phyloP scores from a whole-genome alignment of 2,329 filamentous ascomycete genomes.

The Thielaviopsis euricoi region DNA sequence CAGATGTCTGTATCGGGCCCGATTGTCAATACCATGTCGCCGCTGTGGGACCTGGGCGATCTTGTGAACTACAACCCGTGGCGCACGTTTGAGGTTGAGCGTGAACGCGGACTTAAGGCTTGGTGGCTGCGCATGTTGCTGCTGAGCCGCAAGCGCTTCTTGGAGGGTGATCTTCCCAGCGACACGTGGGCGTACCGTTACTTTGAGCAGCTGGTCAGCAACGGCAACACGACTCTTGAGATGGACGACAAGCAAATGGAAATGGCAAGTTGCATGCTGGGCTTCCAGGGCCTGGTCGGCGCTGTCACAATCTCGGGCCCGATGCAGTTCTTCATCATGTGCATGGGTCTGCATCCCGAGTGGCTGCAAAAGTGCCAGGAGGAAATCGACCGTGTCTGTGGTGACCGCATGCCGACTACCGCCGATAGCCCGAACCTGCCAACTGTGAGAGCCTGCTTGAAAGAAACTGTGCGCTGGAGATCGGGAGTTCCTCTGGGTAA shows the following conservation, averaged over 20 bases:
- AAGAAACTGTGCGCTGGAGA: slow-evolving; percentile 42
- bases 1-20: slow-evolving; percentile 36
- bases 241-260: slow-evolving; percentile 27
- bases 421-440: slow-evolving; percentile 34
- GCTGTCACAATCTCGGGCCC: slow-evolving; percentile 33
- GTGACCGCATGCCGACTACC: slow-evolving; percentile 33
- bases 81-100: slow-evolving; percentile 28
- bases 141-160: slow-evolving; percentile 25
- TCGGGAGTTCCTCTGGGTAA: slow-evolving; percentile 36
- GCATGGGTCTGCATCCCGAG: slow-evolving; percentile 34
- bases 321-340: slow-evolving; percentile 34
- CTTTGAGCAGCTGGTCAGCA: slow-evolving; percentile 25
- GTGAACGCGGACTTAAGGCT: slow-evolving; percentile 25
- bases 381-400: slow-evolving; percentile 39
- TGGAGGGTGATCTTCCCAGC: slow-evolving; percentile 23
- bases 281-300: slow-evolving; percentile 34
- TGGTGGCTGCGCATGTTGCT: slow-evolving; percentile 30
- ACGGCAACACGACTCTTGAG: slow-evolving; percentile 24
- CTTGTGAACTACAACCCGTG: slow-evolving; percentile 27
- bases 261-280: slow-evolving; percentile 33
- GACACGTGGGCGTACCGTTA: slow-evolving; percentile 34
- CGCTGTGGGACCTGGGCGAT: slow-evolving; percentile 28
- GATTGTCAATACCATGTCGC: slow-evolving; percentile 32
- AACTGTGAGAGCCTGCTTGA: slow-evolving; percentile 36
- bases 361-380: slow-evolving; percentile 37